Base-by-base conservation (phyloP, 108 stramenopile species). In the Nitzschia inconspicua region DNA sequence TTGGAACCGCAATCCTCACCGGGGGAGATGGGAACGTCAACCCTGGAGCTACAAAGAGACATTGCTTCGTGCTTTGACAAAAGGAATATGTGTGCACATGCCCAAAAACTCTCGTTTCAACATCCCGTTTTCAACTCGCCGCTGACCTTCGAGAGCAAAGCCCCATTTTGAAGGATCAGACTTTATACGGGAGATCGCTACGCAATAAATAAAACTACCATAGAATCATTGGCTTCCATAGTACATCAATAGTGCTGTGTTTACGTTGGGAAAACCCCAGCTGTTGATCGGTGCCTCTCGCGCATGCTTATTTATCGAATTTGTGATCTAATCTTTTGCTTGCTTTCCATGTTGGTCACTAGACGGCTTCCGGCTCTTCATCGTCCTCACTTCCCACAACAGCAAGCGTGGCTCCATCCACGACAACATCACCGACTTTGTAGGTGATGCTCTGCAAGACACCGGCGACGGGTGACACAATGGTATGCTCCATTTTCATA, bases 401-500 rank as follows among this genome's bases (percentile, higher is more conserved):
- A 13, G 75, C 68, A 3, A 93, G 56, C 6, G 70, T 24, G 20
- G 75, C 42, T 13, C 82, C 85, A 46, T 88, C 86, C 22, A 61
- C 46, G 20, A 93, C 86, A 18, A 86, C 63, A 44, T 88, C 77
- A 5, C 72, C 82, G 22, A 60, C 86, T 13, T 26, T 27, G 35
- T 47, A 79, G 24, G 44, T 20, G 6, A 88, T 27, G n/a, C 42
- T 28, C 20, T 49, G 46, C 16, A 93, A 42, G 11, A 49, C 54
- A 4, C 89, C 94, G n/a, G 72, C 80, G 4, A 23, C 19, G 20
- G 86, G 77, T 13, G 91, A 81, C 8, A 47, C 44, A 18, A 95
- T 58, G 14, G 69, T 28, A 63, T 93, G 88, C 44, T 95, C 89
- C 95, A 95, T 95, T 74, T 95, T 95, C 95, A 95, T 95, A 28